Evolutionary conservation across 2,329 filamentous ascomycete species (phyloP).

Genomic region (Scedosporium dehoogii): DNA sequence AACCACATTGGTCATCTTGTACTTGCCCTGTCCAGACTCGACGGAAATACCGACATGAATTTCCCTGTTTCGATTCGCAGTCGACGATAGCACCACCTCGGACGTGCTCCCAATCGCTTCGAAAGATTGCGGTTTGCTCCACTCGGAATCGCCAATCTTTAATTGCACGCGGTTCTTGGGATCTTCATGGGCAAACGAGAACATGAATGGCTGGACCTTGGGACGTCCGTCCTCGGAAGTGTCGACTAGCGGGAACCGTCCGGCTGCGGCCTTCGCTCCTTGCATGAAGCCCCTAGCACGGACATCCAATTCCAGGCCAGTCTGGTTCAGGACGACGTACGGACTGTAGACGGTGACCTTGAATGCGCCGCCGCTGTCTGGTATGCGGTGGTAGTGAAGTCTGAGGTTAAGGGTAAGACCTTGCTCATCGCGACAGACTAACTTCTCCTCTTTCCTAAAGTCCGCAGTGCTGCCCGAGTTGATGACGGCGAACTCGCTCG

Average conservation of each 20-base stretch:
- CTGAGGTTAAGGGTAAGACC: slow-evolving; percentile 71
- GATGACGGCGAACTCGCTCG: slow-evolving; percentile 95
- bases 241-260: slow-evolving; percentile 54
- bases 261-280: slow-evolving; percentile 71
- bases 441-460: slow-evolving; percentile 70
- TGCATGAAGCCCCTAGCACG: slow-evolving; percentile 85
- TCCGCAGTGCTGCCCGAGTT: slow-evolving; percentile 83
- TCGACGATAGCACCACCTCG: slow-evolving; percentile 72
- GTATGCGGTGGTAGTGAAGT: slow-evolving; percentile 83
- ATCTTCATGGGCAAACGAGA: slow-evolving; percentile 82
- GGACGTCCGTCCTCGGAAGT: slow-evolving; percentile 42
- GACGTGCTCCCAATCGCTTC: slow-evolving; percentile 92
- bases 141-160: slow-evolving; percentile 80
- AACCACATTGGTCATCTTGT: slow-evolving; percentile 93
- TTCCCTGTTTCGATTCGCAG: slow-evolving; percentile 56
- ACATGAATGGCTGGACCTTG: slow-evolving; percentile 90
- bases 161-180: slow-evolving; percentile 82
- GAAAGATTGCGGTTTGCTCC: slow-evolving; percentile 97
- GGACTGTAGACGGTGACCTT: slow-evolving; percentile 91
- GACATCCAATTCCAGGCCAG: slow-evolving; percentile 77
- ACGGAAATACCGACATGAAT: slow-evolving; percentile 88
- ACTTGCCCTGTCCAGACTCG: slow-evolving; percentile 87
- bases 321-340: slow-evolving; percentile 92
- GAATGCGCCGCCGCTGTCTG: slow-evolving; percentile 90
- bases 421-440: slow-evolving; percentile 77